Conservation (phyloP, 2,329 filamentous ascomycete species). For the Colletotrichum chrysophilum region DNA sequence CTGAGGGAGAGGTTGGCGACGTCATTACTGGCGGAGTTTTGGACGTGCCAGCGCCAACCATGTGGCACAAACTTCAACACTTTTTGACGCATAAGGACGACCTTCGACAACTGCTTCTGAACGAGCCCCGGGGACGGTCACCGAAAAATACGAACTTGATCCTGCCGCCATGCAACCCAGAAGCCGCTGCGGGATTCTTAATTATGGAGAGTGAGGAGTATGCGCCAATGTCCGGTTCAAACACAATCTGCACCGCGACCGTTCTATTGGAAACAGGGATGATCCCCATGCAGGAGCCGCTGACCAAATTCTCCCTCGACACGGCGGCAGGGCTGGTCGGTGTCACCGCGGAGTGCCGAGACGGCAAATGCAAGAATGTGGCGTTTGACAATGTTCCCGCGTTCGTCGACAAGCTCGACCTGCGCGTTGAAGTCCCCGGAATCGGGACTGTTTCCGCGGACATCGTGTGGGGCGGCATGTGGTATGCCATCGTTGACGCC, state of each 20-base stretch:
- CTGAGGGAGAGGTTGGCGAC: conserved; percentile 51
- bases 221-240: conserved; percentile 42
- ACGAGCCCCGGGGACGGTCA: conserved; percentile 44
- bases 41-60: conserved; percentile 46
- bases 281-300: conserved; percentile 44
- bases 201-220: conserved; percentile 29
- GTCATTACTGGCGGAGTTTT: conserved; percentile 53
- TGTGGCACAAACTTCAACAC: conserved; percentile 52
- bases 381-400: conserved; percentile 50
- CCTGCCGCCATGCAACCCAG: conserved; percentile 42
- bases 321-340: conserved; percentile 44
- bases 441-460: conserved; percentile 45
- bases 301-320: conserved; percentile 40
- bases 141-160: conserved; percentile 41
- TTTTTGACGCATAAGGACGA: conserved; percentile 41
- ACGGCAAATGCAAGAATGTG: conserved; percentile 47
- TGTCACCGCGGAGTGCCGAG: conserved; percentile 42
- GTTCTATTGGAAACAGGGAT: conserved; percentile 52
- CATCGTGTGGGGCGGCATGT: conserved; percentile 52
- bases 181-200: conserved; percentile 46
- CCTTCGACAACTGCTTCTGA: conserved; percentile 40
- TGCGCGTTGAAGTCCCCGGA: conserved; percentile 42
- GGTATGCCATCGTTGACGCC: conserved; percentile 46
- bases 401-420: conserved; percentile 45
- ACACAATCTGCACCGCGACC: conserved; percentile 46